These are phyloP conservation scores for Sextonia rubra DNA, from an alignment of 164 flowering plant species.

Conservation along the genomic window DNA sequence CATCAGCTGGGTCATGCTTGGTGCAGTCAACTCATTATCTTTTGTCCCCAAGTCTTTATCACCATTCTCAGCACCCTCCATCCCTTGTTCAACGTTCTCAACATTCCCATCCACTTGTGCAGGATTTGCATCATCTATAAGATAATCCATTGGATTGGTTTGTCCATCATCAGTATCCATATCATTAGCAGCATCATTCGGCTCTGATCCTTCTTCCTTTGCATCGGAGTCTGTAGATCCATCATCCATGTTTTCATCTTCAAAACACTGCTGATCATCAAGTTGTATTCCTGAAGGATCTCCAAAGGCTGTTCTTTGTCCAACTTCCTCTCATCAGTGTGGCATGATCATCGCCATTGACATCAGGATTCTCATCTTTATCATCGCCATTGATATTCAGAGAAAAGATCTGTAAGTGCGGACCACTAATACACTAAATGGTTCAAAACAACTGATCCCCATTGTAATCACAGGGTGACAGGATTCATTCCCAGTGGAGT, in stretches of 20 bases:
- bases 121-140: constrained; percentile 29
- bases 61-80: constrained; percentile 23
- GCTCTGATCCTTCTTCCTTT: constrained; percentile 34
- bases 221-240: constrained; percentile 27
- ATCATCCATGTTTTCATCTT: constrained; percentile 42
- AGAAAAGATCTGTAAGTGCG: no score
- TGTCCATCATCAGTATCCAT: constrained; percentile 27
- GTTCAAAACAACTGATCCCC: no score
- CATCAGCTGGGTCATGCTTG: constrained; percentile 16
- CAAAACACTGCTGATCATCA: constrained; percentile 35
- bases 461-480: no score
- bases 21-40: constrained; percentile 11
- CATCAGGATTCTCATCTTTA: constrained; percentile 28
- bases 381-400: constrained; percentile 6
- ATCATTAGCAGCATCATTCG: constrained; percentile 28
- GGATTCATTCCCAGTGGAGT: no score
- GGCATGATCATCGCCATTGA: constrained; percentile 26
- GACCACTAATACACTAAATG: no score
- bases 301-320: constrained; percentile 53
- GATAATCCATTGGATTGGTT: constrained; percentile 35
- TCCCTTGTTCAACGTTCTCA: constrained; percentile 27
- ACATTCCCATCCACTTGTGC: constrained; percentile 26
- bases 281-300: constrained; percentile 55
- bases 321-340: constrained; percentile 37
- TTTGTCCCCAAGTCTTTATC: constrained; percentile 21